Evolutionary conservation across 805 yeast genomes (phyloP).

Genomic region (Saccharomyces paradoxus): DNA sequence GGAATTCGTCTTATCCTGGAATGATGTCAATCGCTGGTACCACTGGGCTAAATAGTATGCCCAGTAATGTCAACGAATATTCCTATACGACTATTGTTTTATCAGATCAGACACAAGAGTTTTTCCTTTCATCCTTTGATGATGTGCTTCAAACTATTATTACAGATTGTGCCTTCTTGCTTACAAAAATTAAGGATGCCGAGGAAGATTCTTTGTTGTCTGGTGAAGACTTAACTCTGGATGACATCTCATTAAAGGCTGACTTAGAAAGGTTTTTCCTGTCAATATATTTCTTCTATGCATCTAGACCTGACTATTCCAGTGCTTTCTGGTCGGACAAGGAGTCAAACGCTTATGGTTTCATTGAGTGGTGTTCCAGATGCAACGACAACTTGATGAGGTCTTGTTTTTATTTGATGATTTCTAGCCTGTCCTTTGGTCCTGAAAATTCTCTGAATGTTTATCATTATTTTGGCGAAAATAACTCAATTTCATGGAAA

Average conservation of each 20-base stretch:
- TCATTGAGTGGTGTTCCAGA: conserved; percentile 80
- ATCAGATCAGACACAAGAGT: conserved; percentile 22
- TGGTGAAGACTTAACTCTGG: conserved; percentile 47
- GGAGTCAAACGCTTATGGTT: conserved; percentile 63
- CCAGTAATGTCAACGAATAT: neutral
- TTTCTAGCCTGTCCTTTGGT: conserved; percentile 67
- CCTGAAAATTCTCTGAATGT: conserved; percentile 44
- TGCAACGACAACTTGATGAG: conserved; percentile 75
- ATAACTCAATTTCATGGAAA: conserved; percentile 44
- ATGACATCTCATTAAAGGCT: conserved; percentile 60
- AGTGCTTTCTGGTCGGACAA: conserved; percentile 61
- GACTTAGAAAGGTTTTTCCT: conserved; percentile 84
- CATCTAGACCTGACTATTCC: conserved; percentile 50
- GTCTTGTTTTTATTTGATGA: conserved; percentile 70
- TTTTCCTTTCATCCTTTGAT: conserved; percentile 39
- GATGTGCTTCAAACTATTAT: conserved; percentile 48
- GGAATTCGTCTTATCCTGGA: neutral
- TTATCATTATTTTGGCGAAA: conserved; percentile 39
- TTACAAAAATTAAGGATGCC: conserved; percentile 59
- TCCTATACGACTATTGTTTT: conserved; percentile 11
- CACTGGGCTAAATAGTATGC: neutral
- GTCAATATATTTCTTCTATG: conserved; percentile 61
- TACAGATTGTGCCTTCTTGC: conserved; percentile 53
- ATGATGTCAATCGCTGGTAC: neutral
- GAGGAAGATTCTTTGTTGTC: conserved; percentile 68